These are phyloP conservation scores for Neurospora sp. DNA, from an alignment of 495 filamentous ascomycete genomes.

Conservation along the genomic window DNA sequence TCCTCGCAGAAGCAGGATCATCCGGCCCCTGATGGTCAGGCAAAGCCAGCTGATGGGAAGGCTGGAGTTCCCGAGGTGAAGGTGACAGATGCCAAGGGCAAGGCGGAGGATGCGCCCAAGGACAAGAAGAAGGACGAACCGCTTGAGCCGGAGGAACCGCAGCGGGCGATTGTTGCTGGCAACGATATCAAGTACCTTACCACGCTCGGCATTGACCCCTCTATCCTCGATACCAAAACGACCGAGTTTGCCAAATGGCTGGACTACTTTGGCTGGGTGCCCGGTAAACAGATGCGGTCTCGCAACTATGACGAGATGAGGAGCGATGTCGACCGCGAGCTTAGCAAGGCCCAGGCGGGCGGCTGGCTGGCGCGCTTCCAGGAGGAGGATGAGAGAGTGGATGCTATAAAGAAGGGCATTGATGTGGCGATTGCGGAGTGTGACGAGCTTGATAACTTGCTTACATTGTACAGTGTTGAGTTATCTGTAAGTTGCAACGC, in stretches of 20 bases:
- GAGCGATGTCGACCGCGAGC: conserved; percentile 72
- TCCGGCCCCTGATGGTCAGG: conserved; percentile 10
- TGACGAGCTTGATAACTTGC: conserved; percentile 84
- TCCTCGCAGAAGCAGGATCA: conserved; percentile 19
- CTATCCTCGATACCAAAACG: conserved; percentile 56
- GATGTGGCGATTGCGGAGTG: conserved; percentile 87
- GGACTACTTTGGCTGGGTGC: conserved; percentile 83
- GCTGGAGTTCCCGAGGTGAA: conserved; percentile 41
- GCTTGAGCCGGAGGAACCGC: conserved; percentile 24
- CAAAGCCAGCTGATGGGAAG: conserved; percentile 22
- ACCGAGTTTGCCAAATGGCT: conserved; percentile 62
- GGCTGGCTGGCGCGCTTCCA: conserved; percentile 85
- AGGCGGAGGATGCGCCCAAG: conserved; percentile 31
- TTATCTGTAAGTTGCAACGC: conserved; percentile 57
- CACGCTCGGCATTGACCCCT: conserved; percentile 61
- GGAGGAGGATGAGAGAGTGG: conserved; percentile 80
- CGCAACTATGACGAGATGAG: conserved; percentile 76
- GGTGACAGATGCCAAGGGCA: conserved; percentile 27
- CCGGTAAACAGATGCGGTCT: conserved; percentile 55
- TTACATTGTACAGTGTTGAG: conserved; percentile 91
- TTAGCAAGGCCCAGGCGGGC: conserved; percentile 81
- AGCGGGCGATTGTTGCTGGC: conserved; percentile 55
- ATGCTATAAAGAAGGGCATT: conserved; percentile 70
- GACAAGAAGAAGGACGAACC: conserved; percentile 30
- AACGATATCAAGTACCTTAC: conserved; percentile 73